Conservation (phyloP, 495 filamentous ascomycete genomes). For the Aspergillus ellipticus region DNA sequence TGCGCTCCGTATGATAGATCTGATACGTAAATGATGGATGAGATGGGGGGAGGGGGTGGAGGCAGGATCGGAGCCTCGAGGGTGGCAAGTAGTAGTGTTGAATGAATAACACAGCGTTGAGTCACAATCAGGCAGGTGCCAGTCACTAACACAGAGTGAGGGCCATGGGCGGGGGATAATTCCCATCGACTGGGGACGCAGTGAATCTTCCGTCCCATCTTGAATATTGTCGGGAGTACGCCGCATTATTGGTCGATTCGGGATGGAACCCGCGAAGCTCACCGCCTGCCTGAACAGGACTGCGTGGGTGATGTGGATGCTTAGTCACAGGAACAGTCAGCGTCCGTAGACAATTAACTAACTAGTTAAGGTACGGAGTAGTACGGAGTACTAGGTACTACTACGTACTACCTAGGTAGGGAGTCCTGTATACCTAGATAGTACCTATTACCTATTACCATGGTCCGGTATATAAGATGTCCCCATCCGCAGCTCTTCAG, state of each 20-base stretch:
- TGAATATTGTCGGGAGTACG: background rate
- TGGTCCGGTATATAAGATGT: conserved; percentile 10
- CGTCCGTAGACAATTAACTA: no score
- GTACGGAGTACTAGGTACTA: no score
- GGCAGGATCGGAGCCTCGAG: background rate
- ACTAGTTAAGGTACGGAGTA: no score
- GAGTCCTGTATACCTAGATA: no score
- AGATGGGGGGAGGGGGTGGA: background rate
- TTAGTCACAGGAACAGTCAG: background rate
- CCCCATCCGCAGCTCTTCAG: conserved; percentile 4
- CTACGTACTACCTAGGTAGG: no score
- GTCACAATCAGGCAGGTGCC: no score
- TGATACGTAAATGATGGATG: background rate
- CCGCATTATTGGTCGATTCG: background rate
- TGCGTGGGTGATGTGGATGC: background rate
- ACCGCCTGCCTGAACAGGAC: conserved; percentile 7
- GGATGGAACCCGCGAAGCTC: conserved; percentile 6
- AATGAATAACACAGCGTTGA: no score
- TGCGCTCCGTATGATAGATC: background rate
- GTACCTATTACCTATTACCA: no score
- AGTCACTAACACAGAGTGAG: background rate
- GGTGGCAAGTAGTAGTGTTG: background rate
- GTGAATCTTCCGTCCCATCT: background rate
- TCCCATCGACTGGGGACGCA: background rate
- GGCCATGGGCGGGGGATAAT: background rate